Percentiles rank a stretch among this genome's conserved stretches.
Conservation (phyloP, 306 rosid species). For the Corylus americana region DNA sequence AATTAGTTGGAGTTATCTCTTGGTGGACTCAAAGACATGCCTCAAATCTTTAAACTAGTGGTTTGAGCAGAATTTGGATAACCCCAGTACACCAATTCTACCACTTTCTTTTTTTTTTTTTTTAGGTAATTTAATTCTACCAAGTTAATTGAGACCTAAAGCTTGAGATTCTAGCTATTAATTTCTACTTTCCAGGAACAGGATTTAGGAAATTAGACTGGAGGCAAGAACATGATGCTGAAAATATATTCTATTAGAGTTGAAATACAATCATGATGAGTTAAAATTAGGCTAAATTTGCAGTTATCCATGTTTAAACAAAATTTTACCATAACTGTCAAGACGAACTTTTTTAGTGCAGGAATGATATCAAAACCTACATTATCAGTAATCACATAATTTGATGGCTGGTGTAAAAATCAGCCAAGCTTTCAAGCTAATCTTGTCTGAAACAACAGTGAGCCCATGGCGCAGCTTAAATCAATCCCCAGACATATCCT, state of each 20-base stretch:
- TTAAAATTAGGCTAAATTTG: not conserved
- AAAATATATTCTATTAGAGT: not conserved
- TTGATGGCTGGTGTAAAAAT: not conserved
- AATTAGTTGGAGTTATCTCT: not conserved
- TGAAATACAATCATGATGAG: not conserved
- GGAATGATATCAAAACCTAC: not conserved
- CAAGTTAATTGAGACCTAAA: not conserved
- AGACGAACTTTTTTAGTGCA: not conserved
- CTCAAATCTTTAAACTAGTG: not conserved
- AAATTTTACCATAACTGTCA: not conserved
- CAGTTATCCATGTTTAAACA: not conserved
- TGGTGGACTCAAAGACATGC: constrained; percentile 5
- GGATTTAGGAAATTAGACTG: not conserved
- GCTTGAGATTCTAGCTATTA: not conserved
- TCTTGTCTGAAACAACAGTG: not conserved
- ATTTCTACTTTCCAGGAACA: not conserved
- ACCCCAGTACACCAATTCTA: no score
- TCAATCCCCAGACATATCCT: not conserved
- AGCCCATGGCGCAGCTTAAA: not conserved
- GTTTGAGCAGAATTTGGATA: no score
- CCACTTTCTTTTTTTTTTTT: no score
- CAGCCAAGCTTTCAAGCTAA: not conserved
- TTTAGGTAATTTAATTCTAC: not conserved
- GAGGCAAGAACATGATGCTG: not conserved
- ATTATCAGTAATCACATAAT: not conserved